Percentiles rank a stretch among this genome's conserved stretches.
phyloP scores from a whole-genome alignment of 768 basidiomycete genomes.

The Cubamyces lactineus region DNA sequence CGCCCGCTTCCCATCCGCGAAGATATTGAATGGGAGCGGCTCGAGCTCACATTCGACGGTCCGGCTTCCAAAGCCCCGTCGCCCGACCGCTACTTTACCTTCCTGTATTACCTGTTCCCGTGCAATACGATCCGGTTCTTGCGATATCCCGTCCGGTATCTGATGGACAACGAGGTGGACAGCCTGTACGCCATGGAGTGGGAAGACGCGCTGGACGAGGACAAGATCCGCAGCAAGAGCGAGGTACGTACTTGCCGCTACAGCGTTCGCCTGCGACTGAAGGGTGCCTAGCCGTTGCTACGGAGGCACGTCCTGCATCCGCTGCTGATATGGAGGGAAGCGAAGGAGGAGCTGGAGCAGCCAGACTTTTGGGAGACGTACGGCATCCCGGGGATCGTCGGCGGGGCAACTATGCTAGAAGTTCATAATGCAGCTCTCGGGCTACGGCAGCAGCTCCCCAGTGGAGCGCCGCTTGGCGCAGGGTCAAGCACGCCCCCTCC shows the following conservation, averaged over 20 bases:
- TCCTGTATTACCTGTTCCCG: conserved; percentile 89
- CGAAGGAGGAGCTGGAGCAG: conserved; percentile 62
- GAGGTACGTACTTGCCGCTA: conserved; percentile 51
- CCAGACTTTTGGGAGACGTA: conserved; percentile 70
- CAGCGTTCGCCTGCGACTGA: not conserved
- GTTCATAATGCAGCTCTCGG: conserved; percentile 59
- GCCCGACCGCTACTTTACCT: conserved; percentile 70
- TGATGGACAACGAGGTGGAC: conserved; percentile 51
- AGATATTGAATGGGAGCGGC: conserved; percentile 68
- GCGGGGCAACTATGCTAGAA: conserved; percentile 72
- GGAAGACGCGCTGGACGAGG: conserved; percentile 69
- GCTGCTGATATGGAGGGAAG: conserved; percentile 67
- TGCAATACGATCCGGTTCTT: conserved; percentile 85
- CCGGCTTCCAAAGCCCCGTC: conserved; percentile 59
- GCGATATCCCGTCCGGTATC: conserved; percentile 65
- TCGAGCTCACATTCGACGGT: conserved; percentile 62
- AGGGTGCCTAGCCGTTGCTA: conserved; percentile 57
- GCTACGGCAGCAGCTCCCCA: conserved; percentile 34
- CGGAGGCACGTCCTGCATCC: conserved; percentile 77
- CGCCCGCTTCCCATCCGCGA: conserved; percentile 41
- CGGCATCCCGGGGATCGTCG: conserved; percentile 61
- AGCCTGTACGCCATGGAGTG: conserved; percentile 72
- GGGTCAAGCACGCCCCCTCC: not conserved
- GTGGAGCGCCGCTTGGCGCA: not conserved
- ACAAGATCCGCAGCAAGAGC: conserved; percentile 69